Evolutionary conservation across 352 stramenopile genomes (phyloP).

Genomic region (Thalassiosira ordinaria): DNA sequence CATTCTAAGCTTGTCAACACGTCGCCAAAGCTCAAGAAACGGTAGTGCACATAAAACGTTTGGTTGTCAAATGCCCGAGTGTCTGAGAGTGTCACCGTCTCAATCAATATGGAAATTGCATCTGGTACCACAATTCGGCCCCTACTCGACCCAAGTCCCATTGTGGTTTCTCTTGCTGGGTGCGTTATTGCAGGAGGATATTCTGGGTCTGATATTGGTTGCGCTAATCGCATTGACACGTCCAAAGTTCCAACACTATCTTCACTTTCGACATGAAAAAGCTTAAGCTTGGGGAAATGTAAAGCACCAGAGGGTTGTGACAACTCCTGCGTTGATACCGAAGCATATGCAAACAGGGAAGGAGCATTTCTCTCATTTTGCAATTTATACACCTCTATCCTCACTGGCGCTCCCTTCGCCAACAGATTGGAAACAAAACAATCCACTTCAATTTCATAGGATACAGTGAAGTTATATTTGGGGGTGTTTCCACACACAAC

Average conservation of each 20-base stretch:
- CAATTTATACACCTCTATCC: slow-evolving; percentile 36
- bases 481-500: slow-evolving; percentile 19
- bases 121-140: slow-evolving; percentile 15
- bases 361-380: slow-evolving; percentile 1
- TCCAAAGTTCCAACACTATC: slow-evolving; percentile 18
- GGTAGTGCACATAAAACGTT: slow-evolving; percentile 30
- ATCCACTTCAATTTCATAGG: slow-evolving; percentile 26
- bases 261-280: neutral
- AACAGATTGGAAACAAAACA: slow-evolving; percentile 4
- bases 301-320: slow-evolving; percentile 1
- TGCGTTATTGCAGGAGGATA: neutral
- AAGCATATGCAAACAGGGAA: slow-evolving; percentile 15
- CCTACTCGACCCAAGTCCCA: neutral
- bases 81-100: slow-evolving; percentile 12
- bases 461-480: slow-evolving; percentile 28
- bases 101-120: slow-evolving; percentile 22
- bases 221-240: slow-evolving; percentile 16
- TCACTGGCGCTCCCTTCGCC: neutral
- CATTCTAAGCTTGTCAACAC: slow-evolving; percentile 14
- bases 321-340: slow-evolving; percentile 7
- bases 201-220: neutral
- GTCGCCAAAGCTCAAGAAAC: slow-evolving; percentile 25
- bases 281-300: neutral
- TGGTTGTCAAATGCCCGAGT: neutral
- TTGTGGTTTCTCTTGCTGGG: neutral